phyloP scores from a whole-genome alignment of 2,329 filamentous ascomycete species.

The Aspergillus melleus region DNA sequence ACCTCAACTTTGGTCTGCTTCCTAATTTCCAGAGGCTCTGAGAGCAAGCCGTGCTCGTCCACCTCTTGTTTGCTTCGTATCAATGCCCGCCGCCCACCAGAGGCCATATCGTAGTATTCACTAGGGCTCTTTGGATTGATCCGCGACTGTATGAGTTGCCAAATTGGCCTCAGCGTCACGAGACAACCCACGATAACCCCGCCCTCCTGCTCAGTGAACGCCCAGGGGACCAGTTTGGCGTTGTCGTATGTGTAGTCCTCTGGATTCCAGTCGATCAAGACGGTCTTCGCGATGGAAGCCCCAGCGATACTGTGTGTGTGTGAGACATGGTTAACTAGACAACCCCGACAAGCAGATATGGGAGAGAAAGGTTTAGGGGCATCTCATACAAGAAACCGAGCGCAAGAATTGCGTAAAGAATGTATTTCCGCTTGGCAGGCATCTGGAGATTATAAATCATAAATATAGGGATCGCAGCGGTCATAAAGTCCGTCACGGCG shows the following conservation, averaged over 20 bases:
- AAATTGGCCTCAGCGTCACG: not conserved
- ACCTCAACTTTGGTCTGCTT: not conserved
- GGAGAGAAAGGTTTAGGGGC: not conserved
- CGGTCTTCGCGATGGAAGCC: not conserved
- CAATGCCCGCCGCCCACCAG: not conserved
- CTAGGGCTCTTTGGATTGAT: not conserved
- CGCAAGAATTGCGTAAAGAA: not conserved
- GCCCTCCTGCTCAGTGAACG: not conserved
- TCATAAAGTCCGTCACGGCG: not conserved
- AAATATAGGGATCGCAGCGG: not conserved
- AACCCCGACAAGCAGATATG: not conserved
- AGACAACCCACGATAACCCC: not conserved
- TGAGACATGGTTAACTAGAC: not conserved
- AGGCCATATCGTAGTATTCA: not conserved
- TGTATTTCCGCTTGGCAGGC: not conserved
- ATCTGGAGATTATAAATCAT: not conserved
- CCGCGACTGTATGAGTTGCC: not conserved
- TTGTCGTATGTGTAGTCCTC: not conserved
- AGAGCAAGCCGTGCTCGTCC: not conserved
- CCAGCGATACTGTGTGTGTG: not conserved
- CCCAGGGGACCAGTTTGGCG: not conserved
- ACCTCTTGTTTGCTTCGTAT: not conserved
- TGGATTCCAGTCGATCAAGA: not conserved
- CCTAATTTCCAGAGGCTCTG: not conserved
- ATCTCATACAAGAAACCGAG: not conserved